Evolutionary conservation across 257 asterid species (phyloP), one percentile per base, ranked within the genome.

Genomic region (Ehretia macrophylla): DNA sequence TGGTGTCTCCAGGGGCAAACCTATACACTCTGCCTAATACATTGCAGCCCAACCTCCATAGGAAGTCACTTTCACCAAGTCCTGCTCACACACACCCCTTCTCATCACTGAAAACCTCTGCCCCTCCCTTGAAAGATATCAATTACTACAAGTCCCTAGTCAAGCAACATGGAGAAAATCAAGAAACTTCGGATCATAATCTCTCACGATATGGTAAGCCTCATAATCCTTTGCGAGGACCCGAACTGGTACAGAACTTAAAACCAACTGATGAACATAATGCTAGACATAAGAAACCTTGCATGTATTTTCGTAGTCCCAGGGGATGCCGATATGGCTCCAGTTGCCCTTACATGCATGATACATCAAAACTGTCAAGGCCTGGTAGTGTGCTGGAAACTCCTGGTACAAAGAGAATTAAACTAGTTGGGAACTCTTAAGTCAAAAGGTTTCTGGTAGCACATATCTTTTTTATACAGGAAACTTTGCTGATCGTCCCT

Each of bases 271-370:
- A 62, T 18, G 16, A 62, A 37, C 49, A 18, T 17, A 32, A 68
- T 45, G 54, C 14, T 14, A 64, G 63, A 40, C 11, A 5, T 32
- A 51, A 35, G 63, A 74, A 53, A 53, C 65, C 32, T 13, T 79
- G 85, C 48, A 14, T 48, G 12, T 76, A 56, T 58, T 71, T 66
- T 62, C 38, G 44, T 38, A 63, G 52, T 32, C 8, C 68, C 1
- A 64, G 4, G 17, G 85, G 83, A 19, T 79, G 83, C 64, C 72
- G 60, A 5, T 60, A 76, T 5, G 85, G 88, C 32, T 17, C 56
- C 56, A 55, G 47, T 27, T 78, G 82, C 62, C 62, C 17, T 9
- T 76, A 40, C 74, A 52, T 4, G 56, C 88, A 79, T 37, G 75
- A 60, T 8, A 49, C 39, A 44, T 45, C 68, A 21, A 21, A 56